Base-by-base conservation (phyloP, 192 early-diverging fungal genomes). In the Jimgerdemannia flammicorona region DNA sequence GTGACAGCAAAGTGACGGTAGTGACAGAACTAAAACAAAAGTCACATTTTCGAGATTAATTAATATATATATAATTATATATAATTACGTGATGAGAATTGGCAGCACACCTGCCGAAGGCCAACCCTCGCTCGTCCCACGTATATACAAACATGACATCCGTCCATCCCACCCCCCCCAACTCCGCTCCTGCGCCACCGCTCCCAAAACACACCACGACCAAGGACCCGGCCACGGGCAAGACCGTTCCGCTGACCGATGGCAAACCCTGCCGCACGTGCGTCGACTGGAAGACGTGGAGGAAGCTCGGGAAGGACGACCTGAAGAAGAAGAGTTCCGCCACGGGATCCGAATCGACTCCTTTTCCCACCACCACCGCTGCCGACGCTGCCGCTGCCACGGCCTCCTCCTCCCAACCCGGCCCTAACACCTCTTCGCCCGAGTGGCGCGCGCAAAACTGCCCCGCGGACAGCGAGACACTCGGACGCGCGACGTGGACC, bases 401-500 rank as follows among this genome's bases (percentile, higher is more conserved):
- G 3, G 29, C 29, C 54, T 42, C 29, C 59, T 74, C 44, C 67
- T 78, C 2, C 63, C 80, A 18, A 70, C 83, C 29, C 29, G 29
- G 29, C 29, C 29, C 29, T 29, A 29, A 29, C 29, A 29, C 29
- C 29, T 29, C 29, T 1, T 29, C 29, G 67, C 72, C 72, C 64
- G 73, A 64, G 4, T 81, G 74, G 44, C 77, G 77, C 14, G 70
- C 68, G 18, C 70, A 79, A 66, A 87, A 90, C 65, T 97, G 95
- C 77, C 96, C 95, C 18, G 90, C 95, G 0, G 96, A 99, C 80
- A 90, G 90, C 4, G 83, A 87, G 71, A 85, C 86, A 43, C 91
- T 99, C 20, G 98, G 98, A 39, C 83, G 87, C 3, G 87, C 95
- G n/a, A 96, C 95, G 0, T 99, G 98, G 98, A 98, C 96, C 3